Base-by-base conservation (phyloP, 169 alveolate genomes). In the Perkinsus chesapeaki region DNA sequence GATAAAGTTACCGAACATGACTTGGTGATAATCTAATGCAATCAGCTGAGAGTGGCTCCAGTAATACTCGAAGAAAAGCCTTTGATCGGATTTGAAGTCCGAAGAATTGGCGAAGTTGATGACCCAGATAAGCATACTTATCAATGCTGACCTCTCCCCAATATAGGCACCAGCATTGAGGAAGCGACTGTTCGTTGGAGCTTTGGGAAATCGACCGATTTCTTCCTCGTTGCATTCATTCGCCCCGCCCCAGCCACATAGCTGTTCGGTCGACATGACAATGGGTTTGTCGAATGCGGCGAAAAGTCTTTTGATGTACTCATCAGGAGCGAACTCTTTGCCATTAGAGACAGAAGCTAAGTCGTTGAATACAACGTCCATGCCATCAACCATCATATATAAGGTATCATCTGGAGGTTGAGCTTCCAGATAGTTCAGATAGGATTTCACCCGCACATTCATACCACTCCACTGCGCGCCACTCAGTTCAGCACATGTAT, bases 221-320 rank as follows among this genome's bases (percentile, higher is more conserved):
- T 93, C 95, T 92, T 93, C 39, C 39, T 20, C n/a, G 3, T 93
- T 91, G 91, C 95, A 93, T 39, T 92, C 37, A 93, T 93, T 93
- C 91, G 93, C 95, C 43, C 95, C 95, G 39, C 95, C 95, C 95
- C 95, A 93, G 39, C 95, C 95, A 39, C 95, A 93, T 39, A 93
- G 93, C 36, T 94, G 93, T 93, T 93, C 95, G 39, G 93, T 48
- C 60, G 94, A 93, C 92, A 93, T 16, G 34, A 38, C 39, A 10
- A 39, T 39, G 10, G 3, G 10, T 0, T 91, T 3, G 23, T 39
- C 39, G 93, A 19, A 43, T 16, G 60, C 16, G 60, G 5, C 60
- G 60, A 43, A 43, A 16, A 43, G 23, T 43, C 16, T 16, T 16
- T 43, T 43, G 5, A 43, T 43, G 60, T 9, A 43, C 16, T 43